Evolutionary conservation across 441 rosid genomes (phyloP).

Genomic region (Gossypium trilobum): DNA sequence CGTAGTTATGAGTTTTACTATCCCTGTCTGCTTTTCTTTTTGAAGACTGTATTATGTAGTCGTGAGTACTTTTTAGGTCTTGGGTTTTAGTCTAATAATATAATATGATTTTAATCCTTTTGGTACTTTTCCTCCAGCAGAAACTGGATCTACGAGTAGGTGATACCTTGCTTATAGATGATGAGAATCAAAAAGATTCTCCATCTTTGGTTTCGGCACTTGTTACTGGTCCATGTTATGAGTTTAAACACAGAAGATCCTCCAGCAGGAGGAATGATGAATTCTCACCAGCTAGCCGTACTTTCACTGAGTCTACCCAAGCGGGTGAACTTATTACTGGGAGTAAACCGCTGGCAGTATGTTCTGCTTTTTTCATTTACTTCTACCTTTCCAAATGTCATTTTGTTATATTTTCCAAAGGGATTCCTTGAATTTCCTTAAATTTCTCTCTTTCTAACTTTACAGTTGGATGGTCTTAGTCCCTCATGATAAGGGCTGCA

Average conservation of each 20-base stretch:
- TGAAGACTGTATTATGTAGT: not conserved
- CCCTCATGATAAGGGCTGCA: not conserved
- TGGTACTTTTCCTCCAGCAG: slow-evolving; percentile 29
- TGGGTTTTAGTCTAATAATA: not conserved
- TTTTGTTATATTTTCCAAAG: not conserved
- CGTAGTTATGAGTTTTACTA: not conserved
- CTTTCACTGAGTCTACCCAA: slow-evolving; percentile 59
- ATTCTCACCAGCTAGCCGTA: slow-evolving; percentile 56
- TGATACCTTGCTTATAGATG: slow-evolving; percentile 48
- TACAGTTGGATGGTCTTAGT: not conserved
- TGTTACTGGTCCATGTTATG: slow-evolving; percentile 42
- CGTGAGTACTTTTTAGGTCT: not conserved
- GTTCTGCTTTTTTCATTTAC: slow-evolving; percentile 18
- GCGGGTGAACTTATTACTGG: slow-evolving; percentile 44
- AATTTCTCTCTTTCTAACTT: not conserved
- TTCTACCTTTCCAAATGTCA: not conserved
- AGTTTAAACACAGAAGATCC: slow-evolving; percentile 55
- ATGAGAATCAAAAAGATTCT: slow-evolving; percentile 50
- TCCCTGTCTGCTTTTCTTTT: not conserved
- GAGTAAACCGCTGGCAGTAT: slow-evolving; percentile 33
- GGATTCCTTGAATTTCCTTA: not conserved
- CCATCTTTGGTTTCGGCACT: slow-evolving; percentile 39
- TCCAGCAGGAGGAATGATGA: slow-evolving; percentile 82
- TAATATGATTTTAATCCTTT: slow-evolving; percentile 11
- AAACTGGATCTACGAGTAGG: slow-evolving; percentile 44